Percentiles rank a stretch among this genome's conserved stretches.
phyloP scores from a whole-genome alignment of 441 rosid species.

The Metrosideros polymorpha region DNA sequence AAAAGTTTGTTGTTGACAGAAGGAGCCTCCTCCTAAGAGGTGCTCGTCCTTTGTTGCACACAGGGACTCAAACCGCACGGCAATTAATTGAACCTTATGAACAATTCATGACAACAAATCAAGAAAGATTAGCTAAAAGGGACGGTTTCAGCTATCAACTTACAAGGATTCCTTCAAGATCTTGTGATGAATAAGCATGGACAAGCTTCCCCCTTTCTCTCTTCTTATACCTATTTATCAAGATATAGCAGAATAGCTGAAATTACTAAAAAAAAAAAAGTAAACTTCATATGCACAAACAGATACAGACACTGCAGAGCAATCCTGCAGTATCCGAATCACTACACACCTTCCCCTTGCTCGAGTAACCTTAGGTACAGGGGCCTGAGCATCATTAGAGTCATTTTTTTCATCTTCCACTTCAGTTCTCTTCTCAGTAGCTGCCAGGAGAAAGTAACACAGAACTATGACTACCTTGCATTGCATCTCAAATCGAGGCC shows the following conservation, averaged over 20 bases:
- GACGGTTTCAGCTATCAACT: conserved; percentile 10
- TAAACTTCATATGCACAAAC: background rate
- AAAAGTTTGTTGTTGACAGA: background rate
- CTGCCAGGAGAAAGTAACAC: conserved; percentile 13
- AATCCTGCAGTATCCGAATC: background rate
- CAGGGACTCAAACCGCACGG: background rate
- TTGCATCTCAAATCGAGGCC: background rate
- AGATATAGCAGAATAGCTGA: background rate
- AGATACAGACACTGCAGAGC: background rate
- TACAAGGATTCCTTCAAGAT: conserved; percentile 94
- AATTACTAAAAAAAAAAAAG: background rate
- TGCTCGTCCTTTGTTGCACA: background rate
- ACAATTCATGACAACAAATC: background rate
- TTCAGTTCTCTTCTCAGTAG: conserved; percentile 24
- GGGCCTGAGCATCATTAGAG: conserved; percentile 25
- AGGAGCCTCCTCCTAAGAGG: background rate
- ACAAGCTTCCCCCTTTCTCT: conserved; percentile 94
- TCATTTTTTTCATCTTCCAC: conserved; percentile 23
- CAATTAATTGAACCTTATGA: background rate
- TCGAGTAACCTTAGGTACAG: conserved; percentile 57
- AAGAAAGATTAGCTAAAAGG: background rate
- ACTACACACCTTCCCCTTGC: conserved; percentile 81
- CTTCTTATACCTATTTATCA: conserved; percentile 51
- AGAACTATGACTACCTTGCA: background rate
- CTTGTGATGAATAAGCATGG: conserved; percentile 65